phyloP scores from a whole-genome alignment of 306 rosid species.

The Cicer bijugum region DNA sequence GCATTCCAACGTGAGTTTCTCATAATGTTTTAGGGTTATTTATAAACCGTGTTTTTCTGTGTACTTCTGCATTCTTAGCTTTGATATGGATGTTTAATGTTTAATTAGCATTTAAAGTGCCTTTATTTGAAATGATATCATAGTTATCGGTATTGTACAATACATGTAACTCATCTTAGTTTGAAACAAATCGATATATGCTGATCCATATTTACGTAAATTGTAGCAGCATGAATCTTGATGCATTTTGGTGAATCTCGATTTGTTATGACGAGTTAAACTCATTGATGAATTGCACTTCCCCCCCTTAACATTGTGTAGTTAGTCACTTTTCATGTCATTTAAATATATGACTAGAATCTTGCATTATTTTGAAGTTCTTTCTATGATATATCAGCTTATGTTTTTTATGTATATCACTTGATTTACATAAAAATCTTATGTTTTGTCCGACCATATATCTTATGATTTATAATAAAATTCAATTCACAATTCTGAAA shows the following conservation, averaged over 20 bases:
- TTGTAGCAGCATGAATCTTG: background rate
- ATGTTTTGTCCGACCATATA: background rate
- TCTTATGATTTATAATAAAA: background rate
- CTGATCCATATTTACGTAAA: background rate
- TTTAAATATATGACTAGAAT: background rate
- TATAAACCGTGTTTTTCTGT: background rate
- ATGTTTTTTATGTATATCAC: background rate
- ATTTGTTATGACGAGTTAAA: too few species aligned
- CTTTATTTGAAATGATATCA: conserved; percentile 8
- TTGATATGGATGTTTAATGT: background rate
- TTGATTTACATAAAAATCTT: background rate
- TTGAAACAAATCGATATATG: background rate
- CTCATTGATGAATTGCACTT: background rate
- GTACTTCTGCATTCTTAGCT: background rate
- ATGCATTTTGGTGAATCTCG: background rate
- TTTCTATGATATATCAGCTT: background rate
- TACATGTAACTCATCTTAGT: background rate
- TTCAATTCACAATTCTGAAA: background rate
- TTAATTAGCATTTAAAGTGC: background rate
- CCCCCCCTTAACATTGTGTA: background rate
- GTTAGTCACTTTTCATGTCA: background rate
- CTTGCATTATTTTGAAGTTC: background rate
- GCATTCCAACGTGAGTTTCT: conserved; percentile 77
- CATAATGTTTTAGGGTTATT: background rate
- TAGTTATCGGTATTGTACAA: background rate